Evolutionary conservation across 176 grass and related monocot genomes (phyloP), one percentile per base, ranked within the genome.

Genomic region (Saccharum spontaneum): DNA sequence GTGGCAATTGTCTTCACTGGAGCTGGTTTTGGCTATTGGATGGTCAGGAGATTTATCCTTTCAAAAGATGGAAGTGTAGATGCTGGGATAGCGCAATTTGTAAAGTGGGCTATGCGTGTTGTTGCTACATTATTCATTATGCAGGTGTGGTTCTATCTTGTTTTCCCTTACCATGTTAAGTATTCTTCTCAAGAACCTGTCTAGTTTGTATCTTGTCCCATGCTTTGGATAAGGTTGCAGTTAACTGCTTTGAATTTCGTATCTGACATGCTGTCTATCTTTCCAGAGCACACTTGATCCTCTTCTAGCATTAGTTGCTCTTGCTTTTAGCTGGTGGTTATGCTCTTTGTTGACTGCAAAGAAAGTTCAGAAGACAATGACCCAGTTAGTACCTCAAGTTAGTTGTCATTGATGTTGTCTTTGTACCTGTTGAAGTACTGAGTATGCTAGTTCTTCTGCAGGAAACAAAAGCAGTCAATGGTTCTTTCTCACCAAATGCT

Each of bases 81-180:
- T 94, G 60, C 77, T 55, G 91, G 90, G n/a, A 87, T 98, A 83
- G 93, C 91, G 12, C 83, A 90, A 75, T 94, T 98, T 90, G 97
- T 95, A 44, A 90, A 92, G 75, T 95, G 97, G 97, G 83, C 97
- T 77, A 95, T 98, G 93, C 88, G 97, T 71, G 77, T 98, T 75
- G 71, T 90, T 84, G 89, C 89, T 83, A 38, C 80, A 38, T 87
- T 84, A 75, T 94, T 98, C 78, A 37, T 98, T 83, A 86, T 92
- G 57, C 97, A 95, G 97, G 97, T 98, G 20, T 34, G 55, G 17
- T 87, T 80, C 11, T 30, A 48, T 30, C 31, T 84, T 83, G 59
- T 39, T 71, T 59, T 70, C 28, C 22, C 8, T 67, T 62, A 10
- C 3, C 3, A 60, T 16, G 31, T 37, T 40, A 60, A 83, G 22